phyloP scores from a whole-genome alignment of 1,139 yeast genomes.

The Geotrichum carabidarum region DNA sequence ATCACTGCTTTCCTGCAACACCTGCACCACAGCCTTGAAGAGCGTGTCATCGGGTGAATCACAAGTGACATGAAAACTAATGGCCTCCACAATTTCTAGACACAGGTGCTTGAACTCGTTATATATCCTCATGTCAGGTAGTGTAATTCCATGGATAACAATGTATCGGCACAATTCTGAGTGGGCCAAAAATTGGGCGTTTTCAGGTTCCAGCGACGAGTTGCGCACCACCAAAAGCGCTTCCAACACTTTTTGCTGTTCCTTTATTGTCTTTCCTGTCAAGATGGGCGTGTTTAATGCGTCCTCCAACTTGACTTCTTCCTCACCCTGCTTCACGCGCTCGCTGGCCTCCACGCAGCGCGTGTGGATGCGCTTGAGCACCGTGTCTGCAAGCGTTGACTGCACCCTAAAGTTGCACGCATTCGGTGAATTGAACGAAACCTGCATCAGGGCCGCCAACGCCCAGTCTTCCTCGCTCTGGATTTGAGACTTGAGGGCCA shows the following conservation, averaged over 20 bases:
- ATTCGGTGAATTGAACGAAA: slow-evolving; percentile 38
- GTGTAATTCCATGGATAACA: slow-evolving; percentile 47
- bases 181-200: slow-evolving; percentile 73
- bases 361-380: slow-evolving; percentile 2
- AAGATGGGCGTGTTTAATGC: slow-evolving; percentile 23
- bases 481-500: slow-evolving; percentile 60
- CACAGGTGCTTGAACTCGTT: slow-evolving; percentile 64
- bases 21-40: slow-evolving; percentile 26
- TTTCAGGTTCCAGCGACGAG: slow-evolving; percentile 74
- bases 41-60: slow-evolving; percentile 48
- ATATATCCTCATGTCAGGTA: slow-evolving; percentile 38
- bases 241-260: slow-evolving; percentile 50
- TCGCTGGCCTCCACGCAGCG: slow-evolving; percentile 32
- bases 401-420: slow-evolving; percentile 4
- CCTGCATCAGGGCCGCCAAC: slow-evolving; percentile 52
- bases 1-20: slow-evolving; percentile 32
- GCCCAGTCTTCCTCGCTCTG: slow-evolving; percentile 64
- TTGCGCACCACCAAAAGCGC: slow-evolving; percentile 71
- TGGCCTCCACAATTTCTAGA: slow-evolving; percentile 76
- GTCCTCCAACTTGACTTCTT: slow-evolving; percentile 17
- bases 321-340: not conserved
- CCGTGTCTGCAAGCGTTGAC: slow-evolving; percentile 4
- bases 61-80: slow-evolving; percentile 77
- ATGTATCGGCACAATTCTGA: slow-evolving; percentile 35
- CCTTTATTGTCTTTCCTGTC: slow-evolving; percentile 27